These are phyloP conservation scores for Eutrema japonicum DNA, from an alignment of 345 rosid species.

Conservation along the genomic window DNA sequence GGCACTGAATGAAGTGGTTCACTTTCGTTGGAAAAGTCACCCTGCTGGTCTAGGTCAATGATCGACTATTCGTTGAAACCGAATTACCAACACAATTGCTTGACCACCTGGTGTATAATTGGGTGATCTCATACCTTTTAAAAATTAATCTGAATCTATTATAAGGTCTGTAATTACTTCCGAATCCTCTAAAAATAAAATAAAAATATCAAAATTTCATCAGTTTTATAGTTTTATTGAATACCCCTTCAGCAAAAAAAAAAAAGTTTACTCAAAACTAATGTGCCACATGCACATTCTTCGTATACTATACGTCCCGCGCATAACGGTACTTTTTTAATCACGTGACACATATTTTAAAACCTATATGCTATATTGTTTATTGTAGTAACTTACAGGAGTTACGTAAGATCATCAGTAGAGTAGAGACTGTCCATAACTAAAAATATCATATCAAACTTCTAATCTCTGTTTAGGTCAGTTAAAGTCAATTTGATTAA, in stretches of 20 bases:
- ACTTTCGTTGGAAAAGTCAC: too few species aligned
- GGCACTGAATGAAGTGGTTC: too few species aligned
- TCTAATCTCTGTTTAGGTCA: conserved; percentile 4
- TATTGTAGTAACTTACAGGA: conserved; percentile 7
- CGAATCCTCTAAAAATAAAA: too few species aligned
- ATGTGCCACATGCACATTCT: conserved; percentile 41
- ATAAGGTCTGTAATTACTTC: too few species aligned
- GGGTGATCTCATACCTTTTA: too few species aligned
- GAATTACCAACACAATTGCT: too few species aligned
- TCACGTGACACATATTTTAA: conserved; percentile 35
- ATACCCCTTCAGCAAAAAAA: too few species aligned
- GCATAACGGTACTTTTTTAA: conserved; percentile 4
- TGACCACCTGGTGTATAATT: too few species aligned
- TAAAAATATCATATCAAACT: conserved; percentile 2
- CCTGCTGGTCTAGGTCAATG: too few species aligned
- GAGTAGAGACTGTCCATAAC: conserved; percentile 34
- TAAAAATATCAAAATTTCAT: neutral
- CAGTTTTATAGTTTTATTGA: neutral
- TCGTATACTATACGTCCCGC: conserved; percentile 40
- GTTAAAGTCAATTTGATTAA: conserved; percentile 24
- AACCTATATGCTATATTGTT: neutral
- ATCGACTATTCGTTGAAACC: too few species aligned
- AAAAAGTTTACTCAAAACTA: neutral
- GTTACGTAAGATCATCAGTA: conserved; percentile 9
- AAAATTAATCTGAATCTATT: too few species aligned